Evolutionary conservation across 1,284 basidiomycete species (phyloP).

Genomic region (Chalciporus sp.): DNA sequence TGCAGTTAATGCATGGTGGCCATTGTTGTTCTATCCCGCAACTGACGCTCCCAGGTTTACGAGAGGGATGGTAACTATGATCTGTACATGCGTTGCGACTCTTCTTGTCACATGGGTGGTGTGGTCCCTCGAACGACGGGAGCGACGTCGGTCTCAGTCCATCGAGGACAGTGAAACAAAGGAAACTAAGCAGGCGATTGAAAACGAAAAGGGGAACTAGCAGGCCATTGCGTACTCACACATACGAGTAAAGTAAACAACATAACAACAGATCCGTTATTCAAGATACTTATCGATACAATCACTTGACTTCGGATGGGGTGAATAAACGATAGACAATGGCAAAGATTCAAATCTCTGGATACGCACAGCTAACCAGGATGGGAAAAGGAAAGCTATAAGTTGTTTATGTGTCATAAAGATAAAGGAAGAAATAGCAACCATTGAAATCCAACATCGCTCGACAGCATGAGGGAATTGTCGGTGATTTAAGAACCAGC

Average conservation of each 20-base stretch:
- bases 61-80: slow-evolving; percentile 70
- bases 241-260: neutral
- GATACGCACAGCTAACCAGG: slow-evolving; percentile 24
- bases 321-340: neutral
- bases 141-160: slow-evolving; percentile 24
- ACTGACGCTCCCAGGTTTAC: slow-evolving; percentile 65
- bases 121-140: slow-evolving; percentile 57
- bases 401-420: neutral
- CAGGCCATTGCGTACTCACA: too few species aligned
- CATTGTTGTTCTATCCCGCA: slow-evolving; percentile 66
- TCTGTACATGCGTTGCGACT: slow-evolving; percentile 58
- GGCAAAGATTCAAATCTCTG: slow-evolving; percentile 8
- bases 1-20: slow-evolving; percentile 71
- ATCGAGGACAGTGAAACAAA: neutral
- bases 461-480: slow-evolving; percentile 19
- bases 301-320: slow-evolving; percentile 4
- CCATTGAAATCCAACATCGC: slow-evolving; percentile 13
- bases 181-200: too few species aligned
- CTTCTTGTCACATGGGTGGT: slow-evolving; percentile 56
- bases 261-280: slow-evolving; percentile 2
- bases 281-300: slow-evolving; percentile 27
- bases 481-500: slow-evolving; percentile 4
- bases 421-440: neutral
- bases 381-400: neutral
- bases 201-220: neutral